Conservation (phyloP, 345 rosid genomes). For the Murraya koenigii region DNA sequence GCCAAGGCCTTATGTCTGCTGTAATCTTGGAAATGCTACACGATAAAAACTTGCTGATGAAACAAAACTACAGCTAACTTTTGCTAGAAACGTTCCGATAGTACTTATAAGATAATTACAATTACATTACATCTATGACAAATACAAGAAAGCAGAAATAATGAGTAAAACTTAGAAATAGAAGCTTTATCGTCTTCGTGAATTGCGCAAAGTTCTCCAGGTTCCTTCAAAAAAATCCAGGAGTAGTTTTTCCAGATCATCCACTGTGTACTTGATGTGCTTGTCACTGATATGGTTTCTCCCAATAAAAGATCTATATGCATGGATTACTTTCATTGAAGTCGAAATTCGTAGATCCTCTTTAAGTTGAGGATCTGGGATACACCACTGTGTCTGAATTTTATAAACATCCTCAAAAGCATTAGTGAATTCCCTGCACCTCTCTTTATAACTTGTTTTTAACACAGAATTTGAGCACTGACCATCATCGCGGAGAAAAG, state of each 20-base stretch:
- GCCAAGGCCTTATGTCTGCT: background rate
- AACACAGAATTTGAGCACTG: slow-evolving; percentile 10
- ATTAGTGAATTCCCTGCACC: slow-evolving; percentile 50
- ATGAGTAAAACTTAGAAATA: background rate
- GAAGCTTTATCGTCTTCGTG: slow-evolving; percentile 45
- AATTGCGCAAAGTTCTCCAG: slow-evolving; percentile 37
- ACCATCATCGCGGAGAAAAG: slow-evolving; percentile 43
- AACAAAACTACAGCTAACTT: slow-evolving; percentile 5
- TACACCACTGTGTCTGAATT: slow-evolving; percentile 55
- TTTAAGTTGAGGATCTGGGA: slow-evolving; percentile 64
- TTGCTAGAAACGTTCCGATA: background rate
- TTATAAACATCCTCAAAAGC: slow-evolving; percentile 71
- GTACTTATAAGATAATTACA: slow-evolving; percentile 1
- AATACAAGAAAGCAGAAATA: background rate
- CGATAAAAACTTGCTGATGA: background rate
- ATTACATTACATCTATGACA: slow-evolving; percentile 10
- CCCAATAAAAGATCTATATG: slow-evolving; percentile 65
- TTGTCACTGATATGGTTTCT: slow-evolving; percentile 47
- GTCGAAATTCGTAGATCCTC: slow-evolving; percentile 65
- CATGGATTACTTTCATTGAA: slow-evolving; percentile 61
- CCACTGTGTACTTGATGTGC: slow-evolving; percentile 53
- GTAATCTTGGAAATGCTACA: background rate
- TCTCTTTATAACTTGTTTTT: slow-evolving; percentile 39
- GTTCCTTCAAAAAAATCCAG: slow-evolving; percentile 65
- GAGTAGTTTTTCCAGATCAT: slow-evolving; percentile 52